Evolutionary conservation across 805 yeast species (phyloP).

Genomic region (Wickerhamiella azyma): DNA sequence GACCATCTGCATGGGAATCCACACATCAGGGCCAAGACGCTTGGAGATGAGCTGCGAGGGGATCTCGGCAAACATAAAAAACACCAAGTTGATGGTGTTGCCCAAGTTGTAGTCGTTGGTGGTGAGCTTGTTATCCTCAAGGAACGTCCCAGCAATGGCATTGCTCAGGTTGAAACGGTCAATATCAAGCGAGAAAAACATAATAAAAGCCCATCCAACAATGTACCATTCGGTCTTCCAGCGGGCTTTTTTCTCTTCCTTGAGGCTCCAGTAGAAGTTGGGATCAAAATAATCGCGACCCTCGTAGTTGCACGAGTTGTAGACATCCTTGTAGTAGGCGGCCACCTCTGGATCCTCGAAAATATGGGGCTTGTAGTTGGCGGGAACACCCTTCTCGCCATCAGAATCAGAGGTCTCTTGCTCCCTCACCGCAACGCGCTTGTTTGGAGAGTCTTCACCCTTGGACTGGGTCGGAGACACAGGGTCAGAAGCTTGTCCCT

Average conservation of each 20-base stretch:
- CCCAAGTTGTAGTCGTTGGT: conserved; percentile 44
- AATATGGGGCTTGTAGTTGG: conserved; percentile 16
- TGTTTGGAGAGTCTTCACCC: background rate
- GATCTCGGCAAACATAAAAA: conserved; percentile 43
- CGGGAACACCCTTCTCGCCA: background rate
- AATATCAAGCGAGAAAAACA: conserved; percentile 43
- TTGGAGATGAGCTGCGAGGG: conserved; percentile 59
- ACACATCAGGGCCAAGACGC: conserved; percentile 45
- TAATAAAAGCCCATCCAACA: conserved; percentile 38
- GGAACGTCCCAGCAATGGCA: conserved; percentile 42
- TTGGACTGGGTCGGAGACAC: background rate
- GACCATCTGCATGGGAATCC: conserved; percentile 46
- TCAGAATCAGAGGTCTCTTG: background rate
- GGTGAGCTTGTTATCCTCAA: conserved; percentile 33
- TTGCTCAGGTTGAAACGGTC: conserved; percentile 43
- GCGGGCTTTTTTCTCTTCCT: conserved; percentile 34
- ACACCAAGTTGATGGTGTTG: conserved; percentile 37
- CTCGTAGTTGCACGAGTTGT: conserved; percentile 37
- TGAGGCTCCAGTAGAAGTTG: conserved; percentile 34
- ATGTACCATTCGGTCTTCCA: conserved; percentile 42
- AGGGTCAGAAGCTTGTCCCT: background rate
- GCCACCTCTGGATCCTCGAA: conserved; percentile 37
- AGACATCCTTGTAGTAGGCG: conserved; percentile 31
- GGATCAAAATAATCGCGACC: conserved; percentile 42
- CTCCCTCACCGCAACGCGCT: background rate